phyloP scores from a whole-genome alignment of 176 grass and related monocot genomes.

The Typha latifolia region DNA sequence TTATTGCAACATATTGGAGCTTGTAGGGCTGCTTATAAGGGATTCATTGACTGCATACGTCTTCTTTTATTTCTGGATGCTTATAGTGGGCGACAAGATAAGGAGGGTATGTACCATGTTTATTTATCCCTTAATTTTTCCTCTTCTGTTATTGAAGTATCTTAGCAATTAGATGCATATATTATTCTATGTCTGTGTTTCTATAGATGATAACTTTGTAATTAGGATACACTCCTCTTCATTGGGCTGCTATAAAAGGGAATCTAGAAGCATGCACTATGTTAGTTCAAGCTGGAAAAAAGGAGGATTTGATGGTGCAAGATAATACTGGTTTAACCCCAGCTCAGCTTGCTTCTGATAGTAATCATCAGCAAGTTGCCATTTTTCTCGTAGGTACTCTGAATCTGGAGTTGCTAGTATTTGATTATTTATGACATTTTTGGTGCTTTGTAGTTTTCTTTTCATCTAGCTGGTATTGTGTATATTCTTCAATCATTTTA shows the following conservation, averaged over 20 bases:
- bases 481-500: background rate
- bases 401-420: background rate
- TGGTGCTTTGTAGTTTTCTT: background rate
- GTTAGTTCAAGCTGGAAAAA: slow-evolving; percentile 93
- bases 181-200: background rate
- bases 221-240: slow-evolving; percentile 93
- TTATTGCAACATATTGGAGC: background rate
- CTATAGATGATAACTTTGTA: background rate
- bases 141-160: background rate
- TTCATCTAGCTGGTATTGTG: background rate
- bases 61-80: slow-evolving; percentile 99
- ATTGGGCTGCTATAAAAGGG: slow-evolving; percentile 97
- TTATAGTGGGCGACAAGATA: slow-evolving; percentile 75
- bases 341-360: slow-evolving; percentile 80
- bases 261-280: slow-evolving; percentile 87
- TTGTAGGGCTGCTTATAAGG: slow-evolving; percentile 97
- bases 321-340: slow-evolving; percentile 96
- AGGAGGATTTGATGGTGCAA: slow-evolving; percentile 75
- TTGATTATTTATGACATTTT: background rate
- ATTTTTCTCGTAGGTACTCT: slow-evolving; percentile 93
- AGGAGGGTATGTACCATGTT: slow-evolving; percentile 56
- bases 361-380: slow-evolving; percentile 79
- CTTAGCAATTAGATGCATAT: background rate
- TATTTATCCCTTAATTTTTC: background rate
- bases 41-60: slow-evolving; percentile 83